These are phyloP conservation scores for Ceratocystis colombiana DNA, from an alignment of 2,329 filamentous ascomycete genomes.

Conservation along the genomic window DNA sequence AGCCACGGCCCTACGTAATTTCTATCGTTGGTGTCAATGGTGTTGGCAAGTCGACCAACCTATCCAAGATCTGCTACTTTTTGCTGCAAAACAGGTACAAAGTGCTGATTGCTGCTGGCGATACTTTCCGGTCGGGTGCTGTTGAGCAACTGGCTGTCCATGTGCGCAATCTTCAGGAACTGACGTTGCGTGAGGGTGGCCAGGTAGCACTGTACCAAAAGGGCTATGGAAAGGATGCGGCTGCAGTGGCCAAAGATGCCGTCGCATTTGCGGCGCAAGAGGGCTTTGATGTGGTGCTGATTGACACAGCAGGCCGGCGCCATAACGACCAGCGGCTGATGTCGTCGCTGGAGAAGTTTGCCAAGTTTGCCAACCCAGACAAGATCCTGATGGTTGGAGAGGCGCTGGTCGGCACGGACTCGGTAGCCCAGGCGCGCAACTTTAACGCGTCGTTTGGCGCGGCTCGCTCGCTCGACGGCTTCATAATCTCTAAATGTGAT, in stretches of 20 bases:
- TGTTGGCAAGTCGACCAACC: constrained; percentile 93
- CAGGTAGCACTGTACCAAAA: constrained; percentile 88
- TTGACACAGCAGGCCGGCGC: constrained; percentile 87
- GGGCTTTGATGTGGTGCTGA: constrained; percentile 84
- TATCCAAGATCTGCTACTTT: constrained; percentile 98
- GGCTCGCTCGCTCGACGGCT: constrained; percentile 74
- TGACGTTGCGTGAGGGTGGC: constrained; percentile 73
- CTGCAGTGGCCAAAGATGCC: constrained; percentile 87
- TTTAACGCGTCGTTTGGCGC: constrained; percentile 89
- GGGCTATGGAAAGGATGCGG: constrained; percentile 95
- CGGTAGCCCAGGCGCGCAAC: constrained; percentile 88
- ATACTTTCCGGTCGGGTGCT: constrained; percentile 93
- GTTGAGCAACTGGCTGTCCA: constrained; percentile 96
- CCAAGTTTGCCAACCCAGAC: constrained; percentile 88
- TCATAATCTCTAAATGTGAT: constrained; percentile 97
- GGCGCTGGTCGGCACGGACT: constrained; percentile 90
- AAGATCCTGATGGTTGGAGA: constrained; percentile 94
- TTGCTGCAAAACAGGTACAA: constrained; percentile 94
- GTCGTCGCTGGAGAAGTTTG: constrained; percentile 95
- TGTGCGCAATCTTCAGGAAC: constrained; percentile 82
- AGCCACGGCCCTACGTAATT: constrained; percentile 80
- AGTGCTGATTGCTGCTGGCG: constrained; percentile 85
- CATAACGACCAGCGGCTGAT: constrained; percentile 95
- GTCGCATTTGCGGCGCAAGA: constrained; percentile 67
- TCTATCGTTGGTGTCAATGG: constrained; percentile 98